Evolutionary conservation across 2,329 filamentous ascomycete species (phyloP), one percentile per base, ranked within the genome.

Genomic region (Hypoxylon sp.): DNA sequence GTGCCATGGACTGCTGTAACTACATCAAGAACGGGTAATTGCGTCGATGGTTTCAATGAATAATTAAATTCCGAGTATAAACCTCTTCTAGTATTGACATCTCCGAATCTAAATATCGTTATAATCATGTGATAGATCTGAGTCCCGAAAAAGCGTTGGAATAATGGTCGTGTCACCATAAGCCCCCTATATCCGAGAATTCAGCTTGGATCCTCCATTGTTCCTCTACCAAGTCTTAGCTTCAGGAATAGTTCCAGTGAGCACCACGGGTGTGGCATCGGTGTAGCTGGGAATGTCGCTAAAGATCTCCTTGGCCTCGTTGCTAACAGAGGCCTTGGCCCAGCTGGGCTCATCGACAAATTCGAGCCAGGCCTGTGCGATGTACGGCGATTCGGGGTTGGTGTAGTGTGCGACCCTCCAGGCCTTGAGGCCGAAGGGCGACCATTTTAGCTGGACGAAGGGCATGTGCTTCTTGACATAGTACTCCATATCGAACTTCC

Each of bases 401-500:
- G 63, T 62, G 46, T 63, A 68, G 2, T 68, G 45, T 15, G 62
- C 60, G 29, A 72, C 63, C 37, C 62, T 63, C 69, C 68, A 73
- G 48, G 56, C 57, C 63, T 69, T 69, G 3, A 80, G 63, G 29
- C 78, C 78, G 38, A 67, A 59, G 1, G 62, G 51, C 1, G 44
- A 54, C 76, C 76, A 79, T 17, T 59, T 53, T 36, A 71, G 66
- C 19, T 63, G 51, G 11, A 73, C 73, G 2, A 80, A 64, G 1
- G 73, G 70, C 72, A 80, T 76, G 68, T 80, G 77, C 13, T 55
- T 71, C 2, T 60, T 45, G 26, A 78, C 61, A 62, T 79, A 81
- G 71, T 80, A 80, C 23, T 76, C 69, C 57, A 77, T 66, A 67
- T 80, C 65, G 68, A 80, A 80, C 52, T 66, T 67, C 26, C 65